Conservation (phyloP, 805 yeast genomes). For the Metschnikowia colocasiae region DNA sequence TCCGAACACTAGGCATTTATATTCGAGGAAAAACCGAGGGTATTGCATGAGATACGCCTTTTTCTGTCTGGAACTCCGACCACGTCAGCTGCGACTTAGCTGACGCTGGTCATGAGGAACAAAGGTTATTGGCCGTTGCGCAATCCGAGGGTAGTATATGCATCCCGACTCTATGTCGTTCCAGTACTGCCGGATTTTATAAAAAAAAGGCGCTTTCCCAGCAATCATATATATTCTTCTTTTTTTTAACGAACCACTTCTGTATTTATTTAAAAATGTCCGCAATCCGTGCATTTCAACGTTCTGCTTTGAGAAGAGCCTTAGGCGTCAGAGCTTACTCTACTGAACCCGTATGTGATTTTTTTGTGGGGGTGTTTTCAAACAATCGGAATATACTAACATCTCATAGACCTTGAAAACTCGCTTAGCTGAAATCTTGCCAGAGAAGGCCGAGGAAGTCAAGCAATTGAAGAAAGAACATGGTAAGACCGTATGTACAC, state of each 20-base stretch:
- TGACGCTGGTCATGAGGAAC: constrained; percentile 5
- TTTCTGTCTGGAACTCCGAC: background rate
- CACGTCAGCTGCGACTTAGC: constrained; percentile 1
- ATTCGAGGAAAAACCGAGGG: background rate
- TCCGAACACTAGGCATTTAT: background rate
- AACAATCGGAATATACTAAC: constrained; percentile 14
- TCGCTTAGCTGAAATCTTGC: constrained; percentile 88
- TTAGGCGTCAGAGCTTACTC: constrained; percentile 21
- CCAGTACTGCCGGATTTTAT: constrained; percentile 6
- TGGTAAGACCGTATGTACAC: constrained; percentile 66
- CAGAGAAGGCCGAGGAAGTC: constrained; percentile 88
- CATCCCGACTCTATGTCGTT: constrained; percentile 6
- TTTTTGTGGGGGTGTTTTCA: background rate
- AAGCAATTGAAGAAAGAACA: constrained; percentile 85
- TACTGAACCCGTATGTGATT: constrained; percentile 24
- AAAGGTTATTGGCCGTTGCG: constrained; percentile 8
- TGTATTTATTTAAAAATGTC: constrained; percentile 24
- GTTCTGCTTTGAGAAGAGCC: constrained; percentile 27
- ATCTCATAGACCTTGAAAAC: constrained; percentile 71
- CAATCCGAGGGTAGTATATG: constrained; percentile 15
- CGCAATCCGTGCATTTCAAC: constrained; percentile 36
- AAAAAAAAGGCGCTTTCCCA: constrained; percentile 15
- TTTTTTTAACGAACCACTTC: constrained; percentile 6
- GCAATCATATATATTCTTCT: constrained; percentile 7
- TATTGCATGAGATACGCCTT: background rate